phyloP scores from a whole-genome alignment of 2,329 filamentous ascomycete species.

The Calonectria multiphialidica region DNA sequence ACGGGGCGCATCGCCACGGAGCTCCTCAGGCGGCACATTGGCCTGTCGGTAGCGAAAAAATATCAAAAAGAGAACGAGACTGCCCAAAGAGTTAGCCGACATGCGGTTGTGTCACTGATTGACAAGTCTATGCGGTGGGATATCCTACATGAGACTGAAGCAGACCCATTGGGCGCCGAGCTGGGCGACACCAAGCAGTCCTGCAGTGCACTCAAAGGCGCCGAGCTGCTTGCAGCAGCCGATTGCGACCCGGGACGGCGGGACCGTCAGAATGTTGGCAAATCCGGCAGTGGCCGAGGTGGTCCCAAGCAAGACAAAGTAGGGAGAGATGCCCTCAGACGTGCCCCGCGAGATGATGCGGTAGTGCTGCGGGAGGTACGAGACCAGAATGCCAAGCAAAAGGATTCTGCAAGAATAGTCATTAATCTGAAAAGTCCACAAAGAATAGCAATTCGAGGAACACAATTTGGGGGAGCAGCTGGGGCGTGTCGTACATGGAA shows the following conservation, averaged over 20 bases:
- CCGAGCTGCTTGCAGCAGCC: constrained; percentile 87
- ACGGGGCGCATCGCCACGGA: constrained; percentile 67
- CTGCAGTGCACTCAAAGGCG: constrained; percentile 85
- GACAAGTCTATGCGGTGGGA: neutral
- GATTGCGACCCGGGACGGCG: constrained; percentile 85
- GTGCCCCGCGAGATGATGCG: constrained; percentile 89
- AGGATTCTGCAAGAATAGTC: constrained; percentile 67
- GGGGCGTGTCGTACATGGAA: constrained; percentile 60
- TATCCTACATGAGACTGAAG: constrained; percentile 87
- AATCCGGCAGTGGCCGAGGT: constrained; percentile 91
- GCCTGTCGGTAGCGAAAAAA: constrained; percentile 82
- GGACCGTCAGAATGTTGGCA: constrained; percentile 90
- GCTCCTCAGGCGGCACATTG: constrained; percentile 62
- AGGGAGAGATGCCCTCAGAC: constrained; percentile 94
- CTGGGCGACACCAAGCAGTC: constrained; percentile 89
- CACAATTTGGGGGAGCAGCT: neutral
- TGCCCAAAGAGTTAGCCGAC: constrained; percentile 51
- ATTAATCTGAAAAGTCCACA: constrained; percentile 19
- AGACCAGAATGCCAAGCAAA: constrained; percentile 87
- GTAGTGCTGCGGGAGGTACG: constrained; percentile 94
- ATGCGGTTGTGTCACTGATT: neutral
- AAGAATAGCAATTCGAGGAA: neutral
- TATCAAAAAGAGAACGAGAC: constrained; percentile 91
- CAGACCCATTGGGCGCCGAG: constrained; percentile 93
- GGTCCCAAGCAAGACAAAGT: constrained; percentile 93